Conservation (phyloP, 1,284 basidiomycete genomes). For the Apiotrichum porosum region DNA sequence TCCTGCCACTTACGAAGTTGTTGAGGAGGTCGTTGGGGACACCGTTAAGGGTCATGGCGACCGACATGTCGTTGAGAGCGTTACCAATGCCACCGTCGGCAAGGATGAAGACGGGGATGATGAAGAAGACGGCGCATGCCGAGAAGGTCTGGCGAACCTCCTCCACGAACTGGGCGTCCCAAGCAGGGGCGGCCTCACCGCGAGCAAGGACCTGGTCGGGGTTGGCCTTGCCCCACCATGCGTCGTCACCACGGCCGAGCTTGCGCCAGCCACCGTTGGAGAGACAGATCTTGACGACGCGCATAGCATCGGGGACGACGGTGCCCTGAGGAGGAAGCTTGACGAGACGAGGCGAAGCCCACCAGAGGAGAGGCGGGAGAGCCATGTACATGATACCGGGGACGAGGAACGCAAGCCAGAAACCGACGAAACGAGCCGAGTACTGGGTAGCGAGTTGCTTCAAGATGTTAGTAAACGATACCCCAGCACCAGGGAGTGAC, state of each 20-base stretch:
- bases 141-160: conserved; percentile 50
- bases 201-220: conserved; percentile 41
- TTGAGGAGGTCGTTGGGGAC: conserved; percentile 52
- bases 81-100: conserved; percentile 50
- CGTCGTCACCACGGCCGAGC: conserved; percentile 32
- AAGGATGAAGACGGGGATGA: conserved; percentile 52
- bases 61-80: conserved; percentile 45
- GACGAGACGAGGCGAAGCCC: conserved; percentile 47
- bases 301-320: conserved; percentile 45
- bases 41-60: conserved; percentile 47
- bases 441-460: conserved; percentile 39
- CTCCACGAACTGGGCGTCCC: conserved; percentile 52
- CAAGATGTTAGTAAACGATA: too few species aligned
- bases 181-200: conserved; percentile 46
- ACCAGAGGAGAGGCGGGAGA: conserved; percentile 47
- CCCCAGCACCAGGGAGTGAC: too few species aligned
- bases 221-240: conserved; percentile 50
- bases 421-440: conserved; percentile 43
- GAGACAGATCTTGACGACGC: conserved; percentile 30
- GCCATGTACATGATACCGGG: conserved; percentile 52
- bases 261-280: conserved; percentile 27
- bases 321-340: conserved; percentile 51
- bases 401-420: conserved; percentile 50
- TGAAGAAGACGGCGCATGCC: conserved; percentile 51
- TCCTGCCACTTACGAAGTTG: too few species aligned